These are phyloP conservation scores for Daldinia sp. DNA, from an alignment of 2,329 filamentous ascomycete genomes.

Conservation along the genomic window DNA sequence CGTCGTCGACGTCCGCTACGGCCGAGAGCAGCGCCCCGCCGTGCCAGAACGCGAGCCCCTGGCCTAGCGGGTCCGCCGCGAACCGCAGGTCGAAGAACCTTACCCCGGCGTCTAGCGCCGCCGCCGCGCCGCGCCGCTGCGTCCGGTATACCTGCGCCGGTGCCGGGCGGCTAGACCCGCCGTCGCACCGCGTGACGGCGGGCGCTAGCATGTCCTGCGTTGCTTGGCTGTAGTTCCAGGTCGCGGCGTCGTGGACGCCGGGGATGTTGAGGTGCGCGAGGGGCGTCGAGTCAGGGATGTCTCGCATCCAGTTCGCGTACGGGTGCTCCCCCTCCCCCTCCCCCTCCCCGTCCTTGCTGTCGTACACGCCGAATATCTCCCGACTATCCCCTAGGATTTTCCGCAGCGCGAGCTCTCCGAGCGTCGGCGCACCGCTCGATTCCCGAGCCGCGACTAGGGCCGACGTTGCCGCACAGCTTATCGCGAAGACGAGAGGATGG, in stretches of 20 bases:
- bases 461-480: neutral
- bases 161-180: slow-evolving; percentile 39
- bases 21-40: neutral
- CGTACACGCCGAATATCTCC: neutral
- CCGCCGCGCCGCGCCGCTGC: neutral
- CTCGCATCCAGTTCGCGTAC: slow-evolving; percentile 60
- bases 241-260: slow-evolving; percentile 63
- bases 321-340: neutral
- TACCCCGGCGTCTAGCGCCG: neutral
- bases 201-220: slow-evolving; percentile 57
- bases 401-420: slow-evolving; percentile 2
- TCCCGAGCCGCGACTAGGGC: neutral
- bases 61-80: neutral
- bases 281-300: slow-evolving; percentile 56
- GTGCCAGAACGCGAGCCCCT: neutral
- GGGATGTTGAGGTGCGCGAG: slow-evolving; percentile 63
- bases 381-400: neutral
- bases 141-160: neutral
- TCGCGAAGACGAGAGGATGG: neutral
- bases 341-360: neutral
- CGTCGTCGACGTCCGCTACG: neutral
- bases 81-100: slow-evolving; percentile 2
- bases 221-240: slow-evolving; percentile 62
- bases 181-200: slow-evolving; percentile 58
- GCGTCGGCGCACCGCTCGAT: neutral